Evolutionary conservation across 1,284 basidiomycete genomes (phyloP).

Genomic region (Trametes sp.): DNA sequence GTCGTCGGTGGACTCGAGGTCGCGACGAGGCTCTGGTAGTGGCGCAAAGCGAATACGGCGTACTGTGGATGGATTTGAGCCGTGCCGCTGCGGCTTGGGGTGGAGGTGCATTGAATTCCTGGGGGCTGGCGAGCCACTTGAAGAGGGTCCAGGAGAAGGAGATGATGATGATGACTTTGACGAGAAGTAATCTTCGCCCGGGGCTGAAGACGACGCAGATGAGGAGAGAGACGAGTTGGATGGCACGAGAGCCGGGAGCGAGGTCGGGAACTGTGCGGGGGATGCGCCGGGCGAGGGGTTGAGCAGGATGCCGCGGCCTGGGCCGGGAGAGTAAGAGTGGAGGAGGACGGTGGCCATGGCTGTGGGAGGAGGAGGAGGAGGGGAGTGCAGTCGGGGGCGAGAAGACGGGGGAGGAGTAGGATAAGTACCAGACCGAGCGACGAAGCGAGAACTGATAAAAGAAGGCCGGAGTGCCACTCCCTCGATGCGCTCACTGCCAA

Average conservation of each 20-base stretch:
- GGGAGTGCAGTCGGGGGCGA: slow-evolving; percentile 43
- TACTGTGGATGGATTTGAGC: slow-evolving; percentile 38
- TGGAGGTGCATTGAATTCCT: slow-evolving; percentile 22
- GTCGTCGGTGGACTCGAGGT: slow-evolving; percentile 50
- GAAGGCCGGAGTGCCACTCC: slow-evolving; percentile 26
- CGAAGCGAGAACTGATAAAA: slow-evolving; percentile 33
- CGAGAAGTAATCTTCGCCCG: slow-evolving; percentile 40
- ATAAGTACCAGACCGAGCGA: slow-evolving; percentile 18
- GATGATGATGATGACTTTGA: slow-evolving; percentile 31
- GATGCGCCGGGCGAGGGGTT: slow-evolving; percentile 43
- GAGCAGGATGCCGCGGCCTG: slow-evolving; percentile 44
- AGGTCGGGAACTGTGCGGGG: slow-evolving; percentile 34
- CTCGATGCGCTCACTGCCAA: slow-evolving; percentile 25
- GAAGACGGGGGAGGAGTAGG: slow-evolving; percentile 45
- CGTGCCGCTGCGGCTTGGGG: slow-evolving; percentile 25
- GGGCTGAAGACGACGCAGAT: slow-evolving; percentile 36
- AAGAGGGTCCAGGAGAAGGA: slow-evolving; percentile 25
- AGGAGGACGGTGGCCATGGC: slow-evolving; percentile 37
- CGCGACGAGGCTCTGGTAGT: slow-evolving; percentile 73
- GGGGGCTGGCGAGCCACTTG: slow-evolving; percentile 26
- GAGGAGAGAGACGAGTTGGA: slow-evolving; percentile 39
- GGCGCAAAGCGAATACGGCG: slow-evolving; percentile 77
- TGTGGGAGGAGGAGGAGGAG: slow-evolving; percentile 25
- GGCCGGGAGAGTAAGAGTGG: slow-evolving; percentile 19
- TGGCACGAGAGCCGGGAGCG: slow-evolving; percentile 39